phyloP scores from a whole-genome alignment of 305 asterid species.

The Fraxinus floribunda region DNA sequence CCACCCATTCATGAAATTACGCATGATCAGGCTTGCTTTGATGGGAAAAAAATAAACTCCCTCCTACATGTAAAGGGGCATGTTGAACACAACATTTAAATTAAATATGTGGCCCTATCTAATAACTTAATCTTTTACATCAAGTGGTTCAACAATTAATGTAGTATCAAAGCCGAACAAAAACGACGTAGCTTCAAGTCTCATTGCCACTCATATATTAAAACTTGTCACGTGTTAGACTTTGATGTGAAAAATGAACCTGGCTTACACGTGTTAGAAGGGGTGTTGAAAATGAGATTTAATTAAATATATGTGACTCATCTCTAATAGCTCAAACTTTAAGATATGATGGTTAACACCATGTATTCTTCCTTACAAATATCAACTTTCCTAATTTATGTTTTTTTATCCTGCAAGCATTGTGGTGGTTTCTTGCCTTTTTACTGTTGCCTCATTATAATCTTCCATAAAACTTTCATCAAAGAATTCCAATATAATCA shows the following conservation, averaged over 20 bases:
- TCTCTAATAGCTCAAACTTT: background rate
- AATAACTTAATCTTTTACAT: background rate
- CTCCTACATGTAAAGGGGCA: background rate
- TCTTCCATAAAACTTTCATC: background rate
- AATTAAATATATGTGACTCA: background rate
- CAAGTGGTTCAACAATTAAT: background rate
- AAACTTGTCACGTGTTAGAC: background rate
- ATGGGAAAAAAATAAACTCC: background rate
- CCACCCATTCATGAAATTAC: background rate
- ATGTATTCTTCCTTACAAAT: background rate
- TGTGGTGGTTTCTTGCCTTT: background rate
- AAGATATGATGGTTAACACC: background rate
- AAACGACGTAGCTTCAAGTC: background rate
- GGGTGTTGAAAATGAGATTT: background rate
- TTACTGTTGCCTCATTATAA: background rate
- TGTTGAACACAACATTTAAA: background rate
- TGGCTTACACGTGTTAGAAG: background rate
- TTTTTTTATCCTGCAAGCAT: background rate
- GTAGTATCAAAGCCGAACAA: background rate
- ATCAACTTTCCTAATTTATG: background rate
- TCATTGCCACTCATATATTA: background rate
- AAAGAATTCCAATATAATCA: background rate
- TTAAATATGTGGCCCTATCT: background rate
- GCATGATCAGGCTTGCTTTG: background rate
- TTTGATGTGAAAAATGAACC: background rate